Base-by-base conservation (phyloP, 2,329 filamentous ascomycete species). In the Dactylonectria estremocensis region DNA sequence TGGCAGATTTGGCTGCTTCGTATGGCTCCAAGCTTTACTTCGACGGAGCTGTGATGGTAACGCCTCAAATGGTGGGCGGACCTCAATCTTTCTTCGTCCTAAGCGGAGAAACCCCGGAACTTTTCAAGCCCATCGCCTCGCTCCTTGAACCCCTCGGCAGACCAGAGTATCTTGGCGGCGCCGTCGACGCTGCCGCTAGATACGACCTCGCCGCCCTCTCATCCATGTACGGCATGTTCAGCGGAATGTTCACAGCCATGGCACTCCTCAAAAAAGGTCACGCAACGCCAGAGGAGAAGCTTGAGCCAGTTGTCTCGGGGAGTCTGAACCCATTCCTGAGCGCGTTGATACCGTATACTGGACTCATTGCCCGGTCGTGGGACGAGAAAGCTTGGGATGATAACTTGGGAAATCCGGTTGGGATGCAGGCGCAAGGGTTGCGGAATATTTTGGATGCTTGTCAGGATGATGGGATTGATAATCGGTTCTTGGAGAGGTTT, bases 171-270 rank as follows among this genome's bases (percentile, higher is more conserved):
- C 60, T 62, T 8, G 60, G 60, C 20, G 6, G 6, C 8, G 50
- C 49, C 4, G 31, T 56, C 10, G 60, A 48, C 14, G 50, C 40
- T 49, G 60, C 60, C 10, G 60, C 60, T 8, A 24, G 60, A 33
- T 62, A 62, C 20, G 60, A 62, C n/a, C 50, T 62, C 13, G 60
- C 60, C 35, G 60, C 60, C 13, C 50, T 62, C 16, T 46, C 60
- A 18, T 55, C 60, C 16, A 62, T 62, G 60, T 62, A 20, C 5
- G 60, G 60, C 40, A 62, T 62, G 60, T 55, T 62, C 1, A 55
- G 50, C 14, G 60, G 60, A 37, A 55, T 48, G 50, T 62, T 55
- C 9, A 18, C 48, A 10, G 60, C 60, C 1, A 62, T 62, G 50
- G 50, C 60, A 18, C 37, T 52, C 24, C 24, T 52, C 11, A 52